A percentile compares a stretch with the other conserved stretches of the same genome.
These are phyloP conservation scores for Passiflora organensis DNA, from an alignment of 345 rosid genomes.

Conservation along the genomic window DNA sequence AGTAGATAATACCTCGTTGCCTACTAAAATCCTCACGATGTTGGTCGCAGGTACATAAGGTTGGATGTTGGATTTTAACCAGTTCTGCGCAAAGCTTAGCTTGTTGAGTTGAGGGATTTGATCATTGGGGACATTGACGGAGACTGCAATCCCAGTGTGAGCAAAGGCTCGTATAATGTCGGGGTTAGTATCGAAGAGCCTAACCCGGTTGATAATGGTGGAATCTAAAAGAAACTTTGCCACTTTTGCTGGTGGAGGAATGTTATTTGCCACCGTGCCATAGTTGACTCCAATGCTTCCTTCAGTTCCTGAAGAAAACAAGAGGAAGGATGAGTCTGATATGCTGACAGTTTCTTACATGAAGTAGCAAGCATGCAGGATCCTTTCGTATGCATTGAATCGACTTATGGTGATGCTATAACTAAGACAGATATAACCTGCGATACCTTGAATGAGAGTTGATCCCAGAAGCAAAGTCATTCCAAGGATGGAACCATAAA, in stretches of 20 bases:
- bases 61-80: constrained; percentile 51
- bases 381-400: too few relatives aligned
- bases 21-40: constrained; percentile 68
- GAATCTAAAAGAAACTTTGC: constrained; percentile 64
- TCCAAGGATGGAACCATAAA: constrained; percentile 8
- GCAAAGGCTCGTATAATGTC: constrained; percentile 62
- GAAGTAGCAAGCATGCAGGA: not conserved
- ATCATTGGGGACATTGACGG: constrained; percentile 64
- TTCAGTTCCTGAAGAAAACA: constrained; percentile 30
- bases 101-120: constrained; percentile 61
- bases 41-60: constrained; percentile 60
- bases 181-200: constrained; percentile 61
- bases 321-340: not conserved
- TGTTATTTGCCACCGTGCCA: constrained; percentile 67
- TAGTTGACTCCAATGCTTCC: constrained; percentile 69
- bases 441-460: constrained; percentile 19
- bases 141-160: constrained; percentile 49
- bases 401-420: too few relatives aligned
- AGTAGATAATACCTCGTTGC: constrained; percentile 73
- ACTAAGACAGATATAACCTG: too few relatives aligned
- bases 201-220: constrained; percentile 57
- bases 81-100: constrained; percentile 45
- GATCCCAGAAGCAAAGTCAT: constrained; percentile 9
- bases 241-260: constrained; percentile 67
- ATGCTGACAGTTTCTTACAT: not conserved